These are phyloP conservation scores for Xeromyces bisporus DNA, from an alignment of 495 filamentous ascomycete species.

Conservation along the genomic window DNA sequence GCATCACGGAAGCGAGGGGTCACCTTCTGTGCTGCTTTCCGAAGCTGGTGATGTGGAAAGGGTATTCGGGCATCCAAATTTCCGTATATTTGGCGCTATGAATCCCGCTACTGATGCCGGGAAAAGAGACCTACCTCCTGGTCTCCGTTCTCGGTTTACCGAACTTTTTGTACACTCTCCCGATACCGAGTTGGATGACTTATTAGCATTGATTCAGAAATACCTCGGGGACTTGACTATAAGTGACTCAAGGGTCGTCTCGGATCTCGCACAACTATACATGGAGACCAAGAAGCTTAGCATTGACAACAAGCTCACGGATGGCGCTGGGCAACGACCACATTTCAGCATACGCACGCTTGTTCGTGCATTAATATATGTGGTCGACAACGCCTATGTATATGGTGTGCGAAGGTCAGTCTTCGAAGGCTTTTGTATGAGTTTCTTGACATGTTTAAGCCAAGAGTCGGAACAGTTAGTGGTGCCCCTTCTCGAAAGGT, in stretches of 20 bases:
- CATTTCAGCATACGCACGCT: constrained; percentile 93
- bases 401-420: constrained; percentile 80
- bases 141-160: constrained; percentile 74
- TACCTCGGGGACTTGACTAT: constrained; percentile 59
- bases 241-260: constrained; percentile 44
- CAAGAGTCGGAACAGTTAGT: constrained; percentile 61
- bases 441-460: constrained; percentile 75
- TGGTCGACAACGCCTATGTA: constrained; percentile 60
- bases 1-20: constrained; percentile 41
- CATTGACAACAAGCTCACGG: constrained; percentile 70
- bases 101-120: constrained; percentile 96
- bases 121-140: constrained; percentile 78
- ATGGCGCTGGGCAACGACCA: constrained; percentile 82
- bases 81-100: constrained; percentile 96
- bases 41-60: constrained; percentile 85
- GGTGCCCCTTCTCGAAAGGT: constrained; percentile 60
- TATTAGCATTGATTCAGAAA: constrained; percentile 66
- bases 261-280: constrained; percentile 72
- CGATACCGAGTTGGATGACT: constrained; percentile 65
- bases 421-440: constrained; percentile 97
- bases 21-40: constrained; percentile 69
- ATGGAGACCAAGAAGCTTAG: constrained; percentile 67
- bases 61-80: constrained; percentile 77
- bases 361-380: constrained; percentile 79
- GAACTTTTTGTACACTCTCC: constrained; percentile 85